Evolutionary conservation across 176 grass and related monocot genomes (phyloP).

Genomic region (Pontederia paniculata): DNA sequence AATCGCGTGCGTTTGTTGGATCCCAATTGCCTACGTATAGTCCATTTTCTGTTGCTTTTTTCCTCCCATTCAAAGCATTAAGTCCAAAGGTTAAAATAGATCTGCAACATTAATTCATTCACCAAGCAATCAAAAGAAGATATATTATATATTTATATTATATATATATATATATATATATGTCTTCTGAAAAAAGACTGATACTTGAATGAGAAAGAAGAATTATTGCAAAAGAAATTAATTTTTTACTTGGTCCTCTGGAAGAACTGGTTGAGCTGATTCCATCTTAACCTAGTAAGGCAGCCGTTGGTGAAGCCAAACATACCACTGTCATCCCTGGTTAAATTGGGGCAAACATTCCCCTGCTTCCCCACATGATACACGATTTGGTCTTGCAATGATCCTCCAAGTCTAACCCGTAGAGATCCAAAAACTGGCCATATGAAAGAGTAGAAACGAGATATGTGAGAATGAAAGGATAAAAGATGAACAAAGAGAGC

Average conservation of each 20-base stretch:
- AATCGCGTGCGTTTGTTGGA: slow-evolving; percentile 30
- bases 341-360: slow-evolving; percentile 20
- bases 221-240: background rate
- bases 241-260: slow-evolving; percentile 27
- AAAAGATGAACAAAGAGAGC: background rate
- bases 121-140: no score
- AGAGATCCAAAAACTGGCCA: slow-evolving; percentile 37
- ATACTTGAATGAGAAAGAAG: no score
- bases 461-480: background rate
- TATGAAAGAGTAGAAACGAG: background rate
- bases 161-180: no score
- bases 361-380: slow-evolving; percentile 27
- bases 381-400: slow-evolving; percentile 44
- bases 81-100: slow-evolving; percentile 48
- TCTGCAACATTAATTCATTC: slow-evolving; percentile 26
- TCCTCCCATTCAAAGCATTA: slow-evolving; percentile 43
- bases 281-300: slow-evolving; percentile 35
- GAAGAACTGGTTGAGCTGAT: slow-evolving; percentile 49
- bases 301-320: slow-evolving; percentile 51
- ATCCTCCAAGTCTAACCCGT: slow-evolving; percentile 45
- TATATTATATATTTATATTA: no score
- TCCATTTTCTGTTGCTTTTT: slow-evolving; percentile 11
- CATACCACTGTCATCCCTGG: slow-evolving; percentile 20
- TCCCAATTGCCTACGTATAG: slow-evolving; percentile 33
- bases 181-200: no score